Evolutionary conservation across 495 filamentous ascomycete genomes (phyloP).

Genomic region (Elasticomyces elasticus): DNA sequence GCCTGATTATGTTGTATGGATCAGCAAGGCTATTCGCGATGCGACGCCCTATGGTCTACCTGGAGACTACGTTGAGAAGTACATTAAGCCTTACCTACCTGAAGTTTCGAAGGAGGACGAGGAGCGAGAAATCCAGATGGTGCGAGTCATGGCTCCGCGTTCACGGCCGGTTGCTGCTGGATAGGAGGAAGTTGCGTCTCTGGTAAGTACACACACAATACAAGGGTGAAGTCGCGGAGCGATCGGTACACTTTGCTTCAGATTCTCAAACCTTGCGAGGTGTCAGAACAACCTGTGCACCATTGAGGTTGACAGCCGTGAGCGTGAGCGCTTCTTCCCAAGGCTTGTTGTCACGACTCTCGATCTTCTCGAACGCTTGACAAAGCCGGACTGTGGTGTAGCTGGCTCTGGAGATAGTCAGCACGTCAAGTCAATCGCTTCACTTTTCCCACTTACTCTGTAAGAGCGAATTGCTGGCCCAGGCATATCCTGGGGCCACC

Average conservation of each 20-base stretch:
- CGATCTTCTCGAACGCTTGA: conserved; percentile 39
- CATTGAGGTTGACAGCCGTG: conserved; percentile 15
- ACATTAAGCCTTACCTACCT: conserved; percentile 1
- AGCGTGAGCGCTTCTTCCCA: conserved; percentile 20
- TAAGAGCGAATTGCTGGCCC: conserved; percentile 29
- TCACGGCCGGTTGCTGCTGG: too few relatives aligned
- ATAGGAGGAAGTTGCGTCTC: too few relatives aligned
- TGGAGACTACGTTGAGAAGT: conserved; percentile 2
- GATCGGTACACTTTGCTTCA: neutral
- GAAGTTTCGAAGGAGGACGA: conserved; percentile 3
- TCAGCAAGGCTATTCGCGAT: conserved; percentile 11
- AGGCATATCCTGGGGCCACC: conserved; percentile 34
- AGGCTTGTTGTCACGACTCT: conserved; percentile 27
- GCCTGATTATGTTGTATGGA: conserved; percentile 8
- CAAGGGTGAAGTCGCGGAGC: too few relatives aligned
- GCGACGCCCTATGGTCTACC: conserved; percentile 3
- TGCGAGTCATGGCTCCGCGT: conserved; percentile 2
- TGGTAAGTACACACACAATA: neutral
- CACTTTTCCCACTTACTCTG: too few relatives aligned
- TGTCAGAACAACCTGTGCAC: conserved; percentile 17
- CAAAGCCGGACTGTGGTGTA: conserved; percentile 28
- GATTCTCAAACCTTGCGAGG: neutral
- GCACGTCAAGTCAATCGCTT: too few relatives aligned
- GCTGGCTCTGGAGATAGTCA: too few relatives aligned
- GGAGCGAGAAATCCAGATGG: neutral